Evolutionary conservation across 2,329 filamentous ascomycete species (phyloP).

Genomic region (Drechslerella stenobrocha): DNA sequence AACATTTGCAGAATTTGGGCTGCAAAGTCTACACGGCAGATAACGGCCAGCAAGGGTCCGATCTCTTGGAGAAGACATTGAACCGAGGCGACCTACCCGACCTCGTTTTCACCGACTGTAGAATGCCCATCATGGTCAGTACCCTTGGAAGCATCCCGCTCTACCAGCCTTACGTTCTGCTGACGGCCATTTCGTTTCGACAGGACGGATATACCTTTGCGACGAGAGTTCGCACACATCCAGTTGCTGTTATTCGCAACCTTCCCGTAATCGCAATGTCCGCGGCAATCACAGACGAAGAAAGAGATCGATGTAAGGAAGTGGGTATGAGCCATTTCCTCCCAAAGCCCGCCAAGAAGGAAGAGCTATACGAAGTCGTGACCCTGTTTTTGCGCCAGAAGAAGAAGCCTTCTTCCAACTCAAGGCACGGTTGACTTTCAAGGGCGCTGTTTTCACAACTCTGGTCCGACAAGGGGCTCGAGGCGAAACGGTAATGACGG

Average conservation of each 20-base stretch:
- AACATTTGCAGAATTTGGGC: conserved; percentile 18
- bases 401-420: conserved; percentile 8
- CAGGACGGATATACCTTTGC: conserved; percentile 46
- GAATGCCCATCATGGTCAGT: conserved; percentile 42
- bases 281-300: conserved; percentile 37
- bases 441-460: no score
- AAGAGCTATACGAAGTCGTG: conserved; percentile 38
- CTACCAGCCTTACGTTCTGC: no score
- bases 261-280: conserved; percentile 40
- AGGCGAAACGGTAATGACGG: no score
- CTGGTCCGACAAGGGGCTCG: no score
- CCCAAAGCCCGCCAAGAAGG: conserved; percentile 38
- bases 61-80: conserved; percentile 18
- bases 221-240: conserved; percentile 30
- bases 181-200: no score
- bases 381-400: conserved; percentile 13
- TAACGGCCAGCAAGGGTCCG: conserved; percentile 27
- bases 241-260: conserved; percentile 13
- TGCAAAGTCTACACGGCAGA: conserved; percentile 23
- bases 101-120: conserved; percentile 38
- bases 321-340: conserved; percentile 40
- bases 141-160: no score
- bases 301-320: conserved; percentile 17
- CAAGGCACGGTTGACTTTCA: neutral
- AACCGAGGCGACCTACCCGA: conserved; percentile 22